Conservation (phyloP, 495 filamentous ascomycete species). For the Aspergillus sclerotiicarbonarius region DNA sequence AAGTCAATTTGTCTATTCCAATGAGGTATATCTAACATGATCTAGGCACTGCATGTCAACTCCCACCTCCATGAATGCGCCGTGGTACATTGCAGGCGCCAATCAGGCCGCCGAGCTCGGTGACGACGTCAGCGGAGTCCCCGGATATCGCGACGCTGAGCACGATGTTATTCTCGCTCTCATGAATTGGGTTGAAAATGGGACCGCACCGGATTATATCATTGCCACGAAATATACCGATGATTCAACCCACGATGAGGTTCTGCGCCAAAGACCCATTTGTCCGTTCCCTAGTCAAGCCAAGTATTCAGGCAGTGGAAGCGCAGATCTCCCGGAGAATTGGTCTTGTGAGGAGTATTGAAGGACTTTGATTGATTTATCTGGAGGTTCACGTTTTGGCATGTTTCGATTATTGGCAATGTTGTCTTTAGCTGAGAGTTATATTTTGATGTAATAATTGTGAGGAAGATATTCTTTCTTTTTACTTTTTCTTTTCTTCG, state of each 20-base stretch:
- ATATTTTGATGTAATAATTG: no score
- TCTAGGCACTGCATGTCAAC: neutral
- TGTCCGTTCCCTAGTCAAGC: constrained; percentile 10
- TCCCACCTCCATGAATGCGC: neutral
- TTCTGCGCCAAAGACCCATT: constrained; percentile 13
- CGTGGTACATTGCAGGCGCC: constrained; percentile 6
- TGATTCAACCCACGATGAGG: constrained; percentile 27
- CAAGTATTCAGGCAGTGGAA: constrained; percentile 10
- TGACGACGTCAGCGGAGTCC: constrained; percentile 22
- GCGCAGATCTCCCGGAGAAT: constrained; percentile 9
- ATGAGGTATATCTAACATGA: neutral
- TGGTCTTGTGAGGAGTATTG: constrained; percentile 12
- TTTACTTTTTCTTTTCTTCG: no score
- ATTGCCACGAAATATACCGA: constrained; percentile 43
- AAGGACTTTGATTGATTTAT: no score
- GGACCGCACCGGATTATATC: constrained; percentile 32
- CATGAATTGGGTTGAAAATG: constrained; percentile 53
- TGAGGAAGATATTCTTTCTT: no score
- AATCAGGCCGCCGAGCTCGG: constrained; percentile 16
- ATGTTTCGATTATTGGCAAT: no score
- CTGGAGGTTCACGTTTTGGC: no score
- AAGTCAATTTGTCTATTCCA: neutral
- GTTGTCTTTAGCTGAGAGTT: no score
- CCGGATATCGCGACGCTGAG: constrained; percentile 39
- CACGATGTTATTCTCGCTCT: constrained; percentile 51